Conservation (phyloP, 768 basidiomycete genomes). For the Cytidiella melzeri region DNA sequence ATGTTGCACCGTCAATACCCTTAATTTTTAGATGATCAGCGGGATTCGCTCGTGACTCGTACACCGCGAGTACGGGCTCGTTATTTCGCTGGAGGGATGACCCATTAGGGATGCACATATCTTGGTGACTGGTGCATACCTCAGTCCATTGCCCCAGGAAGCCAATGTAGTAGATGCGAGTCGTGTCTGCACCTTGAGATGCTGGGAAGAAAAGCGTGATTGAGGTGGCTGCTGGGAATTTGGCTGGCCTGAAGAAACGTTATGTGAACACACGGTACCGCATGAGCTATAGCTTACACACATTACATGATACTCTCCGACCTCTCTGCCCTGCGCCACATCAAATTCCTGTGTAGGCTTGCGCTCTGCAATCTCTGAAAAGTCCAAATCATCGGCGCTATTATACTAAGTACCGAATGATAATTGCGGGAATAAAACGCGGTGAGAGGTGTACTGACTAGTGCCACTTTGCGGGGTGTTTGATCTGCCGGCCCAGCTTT, state of each 20-base stretch:
- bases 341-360: slow-evolving; percentile 68
- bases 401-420: slow-evolving; percentile 47
- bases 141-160: slow-evolving; percentile 79
- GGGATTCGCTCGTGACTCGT: slow-evolving; percentile 81
- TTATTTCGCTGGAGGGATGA: slow-evolving; percentile 53
- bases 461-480: slow-evolving; percentile 63
- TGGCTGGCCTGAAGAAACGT: slow-evolving; percentile 54
- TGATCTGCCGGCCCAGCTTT: slow-evolving; percentile 79
- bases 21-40: slow-evolving; percentile 86
- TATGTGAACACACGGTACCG: neutral
- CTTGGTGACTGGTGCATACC: slow-evolving; percentile 30
- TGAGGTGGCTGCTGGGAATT: slow-evolving; percentile 77
- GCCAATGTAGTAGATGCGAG: slow-evolving; percentile 77
- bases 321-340: slow-evolving; percentile 62
- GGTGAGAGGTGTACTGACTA: slow-evolving; percentile 46
- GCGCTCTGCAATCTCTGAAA: slow-evolving; percentile 60
- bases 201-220: slow-evolving; percentile 80
- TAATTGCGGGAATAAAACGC: neutral
- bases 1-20: slow-evolving; percentile 59
- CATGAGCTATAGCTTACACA: slow-evolving; percentile 28
- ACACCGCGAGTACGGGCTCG: slow-evolving; percentile 78
- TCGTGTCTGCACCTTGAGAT: slow-evolving; percentile 73
- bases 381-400: slow-evolving; percentile 77
- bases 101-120: neutral
- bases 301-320: slow-evolving; percentile 86